Evolutionary conservation across 306 rosid genomes (phyloP).

Genomic region (Fragaria nilgerrensis): DNA sequence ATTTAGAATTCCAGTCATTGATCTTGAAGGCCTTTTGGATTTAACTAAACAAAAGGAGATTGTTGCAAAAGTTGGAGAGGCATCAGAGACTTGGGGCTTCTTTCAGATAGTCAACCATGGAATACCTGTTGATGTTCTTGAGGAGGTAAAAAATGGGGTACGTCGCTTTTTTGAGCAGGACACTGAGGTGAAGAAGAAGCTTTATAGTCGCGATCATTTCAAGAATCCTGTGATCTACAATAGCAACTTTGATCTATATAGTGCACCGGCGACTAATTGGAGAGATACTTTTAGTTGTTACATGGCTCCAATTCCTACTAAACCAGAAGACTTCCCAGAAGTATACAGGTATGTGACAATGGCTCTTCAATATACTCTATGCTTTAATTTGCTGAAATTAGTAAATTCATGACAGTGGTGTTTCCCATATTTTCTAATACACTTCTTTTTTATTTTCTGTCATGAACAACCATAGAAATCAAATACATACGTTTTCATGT

Average conservation of each 20-base stretch:
- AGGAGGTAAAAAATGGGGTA: slow-evolving; percentile 36
- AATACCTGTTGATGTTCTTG: slow-evolving; percentile 28
- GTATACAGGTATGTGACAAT: slow-evolving; percentile 6
- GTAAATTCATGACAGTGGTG: background rate
- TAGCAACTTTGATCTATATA: slow-evolving; percentile 35
- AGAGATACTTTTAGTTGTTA: slow-evolving; percentile 19
- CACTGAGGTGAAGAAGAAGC: slow-evolving; percentile 29
- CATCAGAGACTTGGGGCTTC: slow-evolving; percentile 44
- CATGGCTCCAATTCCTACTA: slow-evolving; percentile 9
- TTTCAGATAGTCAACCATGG: slow-evolving; percentile 53
- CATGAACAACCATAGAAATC: background rate
- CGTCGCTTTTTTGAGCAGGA: slow-evolving; percentile 40
- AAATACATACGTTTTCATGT: background rate
- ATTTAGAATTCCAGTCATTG: slow-evolving; percentile 32
- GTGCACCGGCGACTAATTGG: slow-evolving; percentile 7
- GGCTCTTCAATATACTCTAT: background rate
- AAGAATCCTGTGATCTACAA: slow-evolving; percentile 16
- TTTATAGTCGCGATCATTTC: slow-evolving; percentile 24
- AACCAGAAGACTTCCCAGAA: background rate
- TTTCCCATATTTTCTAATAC: background rate
- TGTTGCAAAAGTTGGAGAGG: slow-evolving; percentile 26
- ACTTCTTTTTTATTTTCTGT: background rate
- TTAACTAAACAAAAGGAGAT: slow-evolving; percentile 17
- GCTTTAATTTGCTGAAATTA: background rate
- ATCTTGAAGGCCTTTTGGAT: slow-evolving; percentile 22